Conservation (phyloP, 2,329 filamentous ascomycete genomes). For the Pyricularia grisea region DNA sequence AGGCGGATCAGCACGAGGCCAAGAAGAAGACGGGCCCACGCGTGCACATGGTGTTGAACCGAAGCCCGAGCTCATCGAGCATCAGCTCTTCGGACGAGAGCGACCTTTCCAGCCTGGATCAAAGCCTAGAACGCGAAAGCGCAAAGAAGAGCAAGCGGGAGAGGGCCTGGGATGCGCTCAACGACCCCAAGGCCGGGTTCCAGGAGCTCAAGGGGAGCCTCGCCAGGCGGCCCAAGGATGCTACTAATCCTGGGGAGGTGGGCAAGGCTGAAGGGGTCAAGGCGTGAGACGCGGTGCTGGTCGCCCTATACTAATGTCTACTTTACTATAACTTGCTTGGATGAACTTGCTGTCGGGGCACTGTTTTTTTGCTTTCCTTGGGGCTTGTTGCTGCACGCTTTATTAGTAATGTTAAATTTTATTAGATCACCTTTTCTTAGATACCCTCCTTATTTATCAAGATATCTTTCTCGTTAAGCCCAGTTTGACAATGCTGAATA, state of each 20-base stretch:
- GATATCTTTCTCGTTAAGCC: background rate
- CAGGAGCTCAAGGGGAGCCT: background rate
- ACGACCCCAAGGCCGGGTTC: conserved; percentile 28
- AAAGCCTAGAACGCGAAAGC: conserved; percentile 20
- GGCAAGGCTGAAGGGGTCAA: background rate
- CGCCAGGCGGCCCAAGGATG: background rate
- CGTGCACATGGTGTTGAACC: conserved; percentile 47
- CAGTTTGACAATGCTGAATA: no score
- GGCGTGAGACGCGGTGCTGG: background rate
- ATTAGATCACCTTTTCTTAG: background rate
- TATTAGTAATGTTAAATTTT: background rate
- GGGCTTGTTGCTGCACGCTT: background rate
- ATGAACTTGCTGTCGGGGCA: background rate
- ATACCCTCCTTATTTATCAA: background rate
- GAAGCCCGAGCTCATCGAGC: conserved; percentile 36
- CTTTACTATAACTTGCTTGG: background rate
- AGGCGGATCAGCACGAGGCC: conserved; percentile 61
- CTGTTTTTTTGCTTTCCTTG: background rate
- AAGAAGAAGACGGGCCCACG: conserved; percentile 48
- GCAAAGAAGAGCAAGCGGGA: conserved; percentile 38
- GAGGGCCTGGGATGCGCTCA: conserved; percentile 37
- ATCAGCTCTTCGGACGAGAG: conserved; percentile 45
- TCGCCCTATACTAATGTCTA: background rate
- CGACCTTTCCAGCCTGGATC: conserved; percentile 35
- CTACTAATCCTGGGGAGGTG: background rate